Evolutionary conservation across 352 stramenopile species (phyloP).

Genomic region (Phytophthora uliginosa): DNA sequence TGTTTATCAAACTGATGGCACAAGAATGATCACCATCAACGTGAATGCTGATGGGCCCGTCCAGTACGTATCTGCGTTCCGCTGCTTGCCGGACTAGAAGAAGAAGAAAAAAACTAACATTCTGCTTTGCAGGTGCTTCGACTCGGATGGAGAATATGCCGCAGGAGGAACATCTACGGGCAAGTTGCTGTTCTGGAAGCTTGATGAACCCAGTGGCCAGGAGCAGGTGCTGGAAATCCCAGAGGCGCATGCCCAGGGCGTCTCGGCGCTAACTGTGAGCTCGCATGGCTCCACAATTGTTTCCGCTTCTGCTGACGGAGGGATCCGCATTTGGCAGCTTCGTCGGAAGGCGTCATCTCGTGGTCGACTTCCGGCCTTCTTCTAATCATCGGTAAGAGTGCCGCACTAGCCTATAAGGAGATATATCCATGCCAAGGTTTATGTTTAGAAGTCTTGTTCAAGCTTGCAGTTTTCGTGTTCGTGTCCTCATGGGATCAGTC

Average conservation of each 20-base stretch:
- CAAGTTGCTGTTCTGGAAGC: slow-evolving; percentile 87
- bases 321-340: slow-evolving; percentile 82
- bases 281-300: slow-evolving; percentile 66
- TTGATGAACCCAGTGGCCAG: slow-evolving; percentile 71
- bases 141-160: slow-evolving; percentile 83
- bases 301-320: slow-evolving; percentile 68
- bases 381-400: slow-evolving; percentile 34
- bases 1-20: slow-evolving; percentile 71
- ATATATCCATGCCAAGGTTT: slow-evolving; percentile 4
- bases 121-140: slow-evolving; percentile 64
- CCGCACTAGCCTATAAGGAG: neutral
- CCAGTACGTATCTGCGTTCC: slow-evolving; percentile 43
- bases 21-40: slow-evolving; percentile 65
- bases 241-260: slow-evolving; percentile 68
- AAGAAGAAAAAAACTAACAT: neutral
- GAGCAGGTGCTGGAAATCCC: slow-evolving; percentile 82
- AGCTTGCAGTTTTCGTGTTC: neutral
- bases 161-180: slow-evolving; percentile 79
- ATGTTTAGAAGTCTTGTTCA: slow-evolving; percentile 10
- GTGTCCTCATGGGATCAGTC: neutral
- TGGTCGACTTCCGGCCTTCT: slow-evolving; percentile 67
- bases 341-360: slow-evolving; percentile 66
- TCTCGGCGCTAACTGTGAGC: slow-evolving; percentile 77
- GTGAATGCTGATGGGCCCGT: slow-evolving; percentile 70
- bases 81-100: neutral